Evolutionary conservation across 2,329 filamentous ascomycete species (phyloP), one percentile per base, ranked within the genome.

Genomic region (Neophaeococcomyces mojaviensis): DNA sequence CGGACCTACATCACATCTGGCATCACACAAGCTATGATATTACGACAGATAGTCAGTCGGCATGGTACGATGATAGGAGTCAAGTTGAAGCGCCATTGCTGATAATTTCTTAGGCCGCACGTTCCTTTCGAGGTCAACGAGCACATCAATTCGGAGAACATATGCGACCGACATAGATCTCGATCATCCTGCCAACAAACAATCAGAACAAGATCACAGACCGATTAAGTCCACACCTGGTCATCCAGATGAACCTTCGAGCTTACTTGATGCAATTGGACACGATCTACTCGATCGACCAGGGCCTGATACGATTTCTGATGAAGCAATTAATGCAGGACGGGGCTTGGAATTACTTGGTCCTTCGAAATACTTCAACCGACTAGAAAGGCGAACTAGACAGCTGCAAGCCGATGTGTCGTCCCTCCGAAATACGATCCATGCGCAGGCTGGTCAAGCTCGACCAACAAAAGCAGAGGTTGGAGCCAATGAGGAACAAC

Each of bases 31-130:
- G 39, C 26, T 38, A 57, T 57, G 55, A 55, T 57, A 47, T 34
- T 57, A 48, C 46, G 55, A 49, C 53, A 55, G 22, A 49, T 54
- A 20, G 52, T 52, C 34, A 49, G 42, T 45, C 55, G 55, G 36
- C 55, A 57, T 50, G 55, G 55, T 55, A 50, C 24, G 48, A 35
- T 15, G 18, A 3, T 49, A 20, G 10, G 33, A 6, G n/a, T 30
- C 15, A 15, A 30, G 12, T 9, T 7, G 12, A 31, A 31, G 28
- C 13, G 8, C 22, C 16, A 30, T 41, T 16, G n/a, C 20, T 49
- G 50, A 49, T 50, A 18, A 20, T 13, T 10, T 18, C 38, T 7
- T 39, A 57, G 55, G 55, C 42, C 53, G 55, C 31, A 53, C 55
- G n/a, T 47, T 46, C 18, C 34, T 57, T 15, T 45, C 49, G n/a